A percentile compares a stretch with the other conserved stretches of the same genome.
These are phyloP conservation scores for Teratosphaeria viscida DNA, from an alignment of 2,329 filamentous ascomycete genomes.

Conservation along the genomic window DNA sequence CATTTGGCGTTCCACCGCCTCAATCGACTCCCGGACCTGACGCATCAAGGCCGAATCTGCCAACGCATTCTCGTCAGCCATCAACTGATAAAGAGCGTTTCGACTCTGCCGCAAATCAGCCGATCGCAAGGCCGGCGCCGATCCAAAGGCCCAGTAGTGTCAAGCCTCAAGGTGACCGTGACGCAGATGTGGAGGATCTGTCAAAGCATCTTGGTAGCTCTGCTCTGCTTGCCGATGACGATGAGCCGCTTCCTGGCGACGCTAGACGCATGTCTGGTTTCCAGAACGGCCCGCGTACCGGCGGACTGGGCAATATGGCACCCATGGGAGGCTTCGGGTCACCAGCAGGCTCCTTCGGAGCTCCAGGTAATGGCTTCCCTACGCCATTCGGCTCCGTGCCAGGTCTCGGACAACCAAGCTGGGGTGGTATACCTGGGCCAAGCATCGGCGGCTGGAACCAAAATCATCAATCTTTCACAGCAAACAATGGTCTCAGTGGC, in stretches of 20 bases:
- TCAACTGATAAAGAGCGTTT: slow-evolving; percentile 54
- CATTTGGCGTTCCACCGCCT: slow-evolving; percentile 22
- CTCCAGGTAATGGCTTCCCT: slow-evolving; percentile 11
- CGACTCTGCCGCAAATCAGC: slow-evolving; percentile 55
- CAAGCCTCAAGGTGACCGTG: slow-evolving; percentile 39
- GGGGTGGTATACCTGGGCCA: slow-evolving; percentile 27
- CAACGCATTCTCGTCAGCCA: slow-evolving; percentile 61
- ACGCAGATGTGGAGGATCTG: slow-evolving; percentile 40
- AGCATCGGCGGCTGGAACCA: slow-evolving; percentile 26
- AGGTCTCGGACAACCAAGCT: slow-evolving; percentile 25
- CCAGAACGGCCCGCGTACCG: slow-evolving; percentile 20
- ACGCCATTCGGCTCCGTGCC: slow-evolving; percentile 28
- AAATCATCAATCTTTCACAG: slow-evolving; percentile 31
- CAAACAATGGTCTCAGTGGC: slow-evolving; percentile 39
- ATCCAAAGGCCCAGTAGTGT: slow-evolving; percentile 79
- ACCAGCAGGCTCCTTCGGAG: slow-evolving; percentile 7
- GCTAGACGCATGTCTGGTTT: slow-evolving; percentile 30
- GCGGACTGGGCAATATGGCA: slow-evolving; percentile 17
- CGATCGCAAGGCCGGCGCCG: slow-evolving; percentile 71
- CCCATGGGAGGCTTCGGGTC: slow-evolving; percentile 9
- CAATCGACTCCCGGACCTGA: slow-evolving; percentile 19
- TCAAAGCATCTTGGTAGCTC: slow-evolving; percentile 73
- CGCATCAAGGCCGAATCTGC: slow-evolving; percentile 28
- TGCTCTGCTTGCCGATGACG: slow-evolving; percentile 63
- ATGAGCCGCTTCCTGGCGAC: slow-evolving; percentile 50